Percentiles rank a stretch among this genome's conserved stretches.
phyloP scores from a whole-genome alignment of 2,329 filamentous ascomycete genomes.

The Ustilaginoidea virens region DNA sequence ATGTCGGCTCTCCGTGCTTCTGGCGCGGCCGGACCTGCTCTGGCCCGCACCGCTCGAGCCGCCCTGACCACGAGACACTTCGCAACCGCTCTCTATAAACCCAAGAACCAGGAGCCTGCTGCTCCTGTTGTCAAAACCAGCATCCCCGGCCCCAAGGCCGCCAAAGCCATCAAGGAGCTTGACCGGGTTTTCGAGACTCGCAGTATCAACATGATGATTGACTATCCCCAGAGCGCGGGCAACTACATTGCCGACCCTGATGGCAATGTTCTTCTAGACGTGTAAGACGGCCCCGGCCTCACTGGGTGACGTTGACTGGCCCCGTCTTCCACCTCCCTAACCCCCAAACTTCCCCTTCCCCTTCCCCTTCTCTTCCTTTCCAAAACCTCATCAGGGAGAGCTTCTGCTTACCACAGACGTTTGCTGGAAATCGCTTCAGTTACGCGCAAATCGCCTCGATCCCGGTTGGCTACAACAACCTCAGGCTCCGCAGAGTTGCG shows the following conservation, averaged over 20 bases:
- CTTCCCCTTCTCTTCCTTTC: conserved; percentile 6
- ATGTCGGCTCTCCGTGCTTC: conserved; percentile 8
- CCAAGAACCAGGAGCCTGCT: conserved; percentile 31
- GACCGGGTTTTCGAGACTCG: conserved; percentile 72
- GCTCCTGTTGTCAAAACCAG: conserved; percentile 37
- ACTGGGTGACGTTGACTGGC: too few species aligned
- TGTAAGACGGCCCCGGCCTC: conserved; percentile 28
- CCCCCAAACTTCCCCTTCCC: neutral
- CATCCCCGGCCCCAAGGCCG: conserved; percentile 64
- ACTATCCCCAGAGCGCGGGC: conserved; percentile 59
- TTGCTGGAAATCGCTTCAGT: too few species aligned
- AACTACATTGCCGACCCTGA: conserved; percentile 70
- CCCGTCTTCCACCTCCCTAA: too few species aligned
- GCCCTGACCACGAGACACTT: conserved; percentile 4
- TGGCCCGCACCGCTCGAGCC: conserved; percentile 3
- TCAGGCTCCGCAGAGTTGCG: conserved; percentile 52
- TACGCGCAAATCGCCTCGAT: conserved; percentile 91
- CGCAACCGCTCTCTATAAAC: conserved; percentile 6
- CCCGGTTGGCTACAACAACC: conserved; percentile 86
- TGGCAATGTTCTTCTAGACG: conserved; percentile 57
- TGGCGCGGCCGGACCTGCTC: conserved; percentile 4
- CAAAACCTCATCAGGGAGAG: too few species aligned
- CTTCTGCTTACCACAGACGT: too few species aligned
- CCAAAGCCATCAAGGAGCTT: conserved; percentile 53
- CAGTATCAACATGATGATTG: conserved; percentile 68